phyloP scores from a whole-genome alignment of 306 rosid genomes.

The Castanospermum australe region DNA sequence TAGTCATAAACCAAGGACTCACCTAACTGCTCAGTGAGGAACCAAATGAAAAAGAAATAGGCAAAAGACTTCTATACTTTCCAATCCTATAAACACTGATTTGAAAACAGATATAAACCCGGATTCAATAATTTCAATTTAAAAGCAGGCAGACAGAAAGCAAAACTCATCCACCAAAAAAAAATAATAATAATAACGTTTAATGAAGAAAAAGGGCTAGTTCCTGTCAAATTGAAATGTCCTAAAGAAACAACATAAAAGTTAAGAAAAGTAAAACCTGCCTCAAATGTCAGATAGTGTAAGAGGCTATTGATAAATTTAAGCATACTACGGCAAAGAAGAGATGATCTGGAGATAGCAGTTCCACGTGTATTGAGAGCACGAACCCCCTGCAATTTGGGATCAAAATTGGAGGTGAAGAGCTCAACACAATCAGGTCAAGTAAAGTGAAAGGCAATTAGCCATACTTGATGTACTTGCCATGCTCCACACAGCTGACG shows the following conservation, averaged over 20 bases:
- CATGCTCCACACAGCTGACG: constrained; percentile 97
- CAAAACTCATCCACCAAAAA: neutral
- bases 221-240: neutral
- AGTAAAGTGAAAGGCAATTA: constrained; percentile 10
- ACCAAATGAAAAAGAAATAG: constrained; percentile 16
- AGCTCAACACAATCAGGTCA: constrained; percentile 14
- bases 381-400: constrained; percentile 72
- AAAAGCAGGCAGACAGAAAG: neutral
- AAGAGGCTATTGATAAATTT: constrained; percentile 90
- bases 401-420: constrained; percentile 24
- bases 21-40: constrained; percentile 17
- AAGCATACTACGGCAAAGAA: constrained; percentile 96
- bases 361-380: constrained; percentile 81
- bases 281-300: constrained; percentile 98
- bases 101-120: neutral
- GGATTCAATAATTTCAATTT: constrained; percentile 14
- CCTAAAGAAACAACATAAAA: neutral
- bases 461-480: constrained; percentile 93
- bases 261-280: constrained; percentile 36
- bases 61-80: neutral
- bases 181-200: neutral
- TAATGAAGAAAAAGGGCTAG: neutral
- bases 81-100: neutral
- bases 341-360: constrained; percentile 88
- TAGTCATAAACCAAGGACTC: constrained; percentile 11